A percentile compares a stretch with the other conserved stretches of the same genome.
phyloP scores from a whole-genome alignment of 371 early-diverging fungal genomes.

The Mucor indicus region DNA sequence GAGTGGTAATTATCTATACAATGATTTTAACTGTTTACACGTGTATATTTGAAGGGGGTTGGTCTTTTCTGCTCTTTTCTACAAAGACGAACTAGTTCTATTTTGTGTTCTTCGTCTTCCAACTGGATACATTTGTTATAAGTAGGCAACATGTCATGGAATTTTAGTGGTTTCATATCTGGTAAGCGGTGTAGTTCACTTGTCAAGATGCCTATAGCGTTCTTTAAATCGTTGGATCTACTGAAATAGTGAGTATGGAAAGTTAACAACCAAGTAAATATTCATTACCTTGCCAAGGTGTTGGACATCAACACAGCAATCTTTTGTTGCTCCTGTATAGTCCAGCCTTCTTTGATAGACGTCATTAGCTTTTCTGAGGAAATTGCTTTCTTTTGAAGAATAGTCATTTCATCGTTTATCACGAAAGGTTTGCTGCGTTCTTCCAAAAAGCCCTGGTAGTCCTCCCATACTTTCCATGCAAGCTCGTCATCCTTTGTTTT shows the following conservation, averaged over 20 bases:
- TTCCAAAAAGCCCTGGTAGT: slow-evolving; percentile 49
- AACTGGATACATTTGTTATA: slow-evolving; percentile 58
- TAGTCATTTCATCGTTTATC: neutral
- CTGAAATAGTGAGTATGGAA: neutral
- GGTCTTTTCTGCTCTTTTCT: slow-evolving; percentile 9
- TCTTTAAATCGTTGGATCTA: slow-evolving; percentile 30
- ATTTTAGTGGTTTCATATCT: slow-evolving; percentile 24
- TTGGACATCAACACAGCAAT: slow-evolving; percentile 39
- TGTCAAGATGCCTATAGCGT: slow-evolving; percentile 28
- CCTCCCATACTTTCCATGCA: slow-evolving; percentile 57
- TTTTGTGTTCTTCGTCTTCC: slow-evolving; percentile 44
- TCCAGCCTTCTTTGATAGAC: slow-evolving; percentile 37
- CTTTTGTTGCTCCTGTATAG: slow-evolving; percentile 28
- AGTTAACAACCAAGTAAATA: neutral
- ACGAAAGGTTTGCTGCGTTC: slow-evolving; percentile 8
- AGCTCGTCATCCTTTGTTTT: slow-evolving; percentile 38
- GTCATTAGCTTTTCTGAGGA: slow-evolving; percentile 6
- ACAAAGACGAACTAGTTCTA: slow-evolving; percentile 40
- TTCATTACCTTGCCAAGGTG: slow-evolving; percentile 37
- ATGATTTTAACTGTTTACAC: slow-evolving; percentile 8
- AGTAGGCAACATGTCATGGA: slow-evolving; percentile 44
- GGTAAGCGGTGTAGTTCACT: slow-evolving; percentile 21
- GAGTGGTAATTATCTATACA: too few species aligned
- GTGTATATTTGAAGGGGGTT: slow-evolving; percentile 8
- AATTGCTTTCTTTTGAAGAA: slow-evolving; percentile 17